Conservation (phyloP, 345 rosid genomes). For the Gossypium mustelinum region DNA sequence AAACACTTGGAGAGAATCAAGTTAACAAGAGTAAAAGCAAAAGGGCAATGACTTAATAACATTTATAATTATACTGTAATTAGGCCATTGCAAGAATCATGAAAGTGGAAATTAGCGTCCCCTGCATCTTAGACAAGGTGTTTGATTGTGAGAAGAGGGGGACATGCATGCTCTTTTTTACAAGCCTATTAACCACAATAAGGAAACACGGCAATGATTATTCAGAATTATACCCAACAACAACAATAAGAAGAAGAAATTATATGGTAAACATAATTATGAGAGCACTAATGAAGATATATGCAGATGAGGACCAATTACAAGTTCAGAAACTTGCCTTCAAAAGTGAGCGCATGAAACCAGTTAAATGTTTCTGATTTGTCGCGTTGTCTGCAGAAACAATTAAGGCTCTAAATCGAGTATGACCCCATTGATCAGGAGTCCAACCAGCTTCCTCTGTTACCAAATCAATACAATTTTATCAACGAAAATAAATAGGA, state of each 20-base stretch:
- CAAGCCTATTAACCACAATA: background rate
- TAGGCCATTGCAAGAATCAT: background rate
- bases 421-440: constrained; percentile 92
- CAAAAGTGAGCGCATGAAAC: constrained; percentile 83
- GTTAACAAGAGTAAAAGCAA: background rate
- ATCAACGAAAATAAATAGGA: background rate
- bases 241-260: too few relatives aligned
- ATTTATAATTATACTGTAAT: background rate
- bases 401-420: constrained; percentile 64
- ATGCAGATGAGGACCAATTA: constrained; percentile 1
- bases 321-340: constrained; percentile 49
- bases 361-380: constrained; percentile 70
- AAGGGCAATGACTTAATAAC: background rate
- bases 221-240: background rate
- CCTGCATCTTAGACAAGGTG: constrained; percentile 8
- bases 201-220: background rate
- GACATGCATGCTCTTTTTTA: background rate
- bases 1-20: background rate
- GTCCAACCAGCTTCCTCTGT: constrained; percentile 98
- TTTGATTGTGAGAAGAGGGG: background rate
- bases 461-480: constrained; percentile 19
- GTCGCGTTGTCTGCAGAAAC: constrained; percentile 47
- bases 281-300: background rate
- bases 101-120: background rate
- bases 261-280: background rate